Evolutionary conservation across 306 rosid genomes (phyloP).

Genomic region (Vigna radiata): DNA sequence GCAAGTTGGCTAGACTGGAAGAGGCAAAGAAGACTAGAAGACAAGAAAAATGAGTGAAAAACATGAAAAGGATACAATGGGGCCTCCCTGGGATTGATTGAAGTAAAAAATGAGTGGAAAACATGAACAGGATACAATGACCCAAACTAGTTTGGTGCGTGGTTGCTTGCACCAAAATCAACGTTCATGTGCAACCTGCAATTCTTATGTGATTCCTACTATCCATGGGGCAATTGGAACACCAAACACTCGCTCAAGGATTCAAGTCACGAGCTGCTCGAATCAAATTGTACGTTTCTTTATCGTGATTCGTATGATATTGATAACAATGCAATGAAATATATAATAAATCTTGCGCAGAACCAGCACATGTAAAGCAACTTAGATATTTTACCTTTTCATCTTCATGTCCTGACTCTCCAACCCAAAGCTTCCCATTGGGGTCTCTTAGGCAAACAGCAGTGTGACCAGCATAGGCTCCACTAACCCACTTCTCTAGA

Average conservation of each 20-base stretch:
- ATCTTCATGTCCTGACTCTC: conserved; percentile 91
- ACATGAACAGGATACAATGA: no score
- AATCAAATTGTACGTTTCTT: background rate
- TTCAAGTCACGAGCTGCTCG: background rate
- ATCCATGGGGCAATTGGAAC: background rate
- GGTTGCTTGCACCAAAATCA: background rate
- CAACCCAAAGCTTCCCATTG: conserved; percentile 93
- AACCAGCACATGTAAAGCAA: conserved; percentile 30
- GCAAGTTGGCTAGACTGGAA: background rate
- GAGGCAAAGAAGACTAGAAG: conserved; percentile 2
- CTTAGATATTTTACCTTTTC: conserved; percentile 64
- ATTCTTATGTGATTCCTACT: background rate
- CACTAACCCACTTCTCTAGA: conserved; percentile 97
- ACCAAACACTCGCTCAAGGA: background rate
- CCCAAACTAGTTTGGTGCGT: background rate
- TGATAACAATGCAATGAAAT: background rate
- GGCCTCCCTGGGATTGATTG: background rate
- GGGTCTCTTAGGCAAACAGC: conserved; percentile 94
- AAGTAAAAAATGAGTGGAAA: background rate
- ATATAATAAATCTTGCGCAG: conserved; percentile 27
- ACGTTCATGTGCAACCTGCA: background rate
- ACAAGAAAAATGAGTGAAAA: background rate
- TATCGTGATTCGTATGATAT: background rate
- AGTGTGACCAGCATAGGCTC: conserved; percentile 91
- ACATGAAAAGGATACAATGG: background rate